phyloP scores from a whole-genome alignment of 1,284 basidiomycete genomes.

The Ustilago xerochloae region DNA sequence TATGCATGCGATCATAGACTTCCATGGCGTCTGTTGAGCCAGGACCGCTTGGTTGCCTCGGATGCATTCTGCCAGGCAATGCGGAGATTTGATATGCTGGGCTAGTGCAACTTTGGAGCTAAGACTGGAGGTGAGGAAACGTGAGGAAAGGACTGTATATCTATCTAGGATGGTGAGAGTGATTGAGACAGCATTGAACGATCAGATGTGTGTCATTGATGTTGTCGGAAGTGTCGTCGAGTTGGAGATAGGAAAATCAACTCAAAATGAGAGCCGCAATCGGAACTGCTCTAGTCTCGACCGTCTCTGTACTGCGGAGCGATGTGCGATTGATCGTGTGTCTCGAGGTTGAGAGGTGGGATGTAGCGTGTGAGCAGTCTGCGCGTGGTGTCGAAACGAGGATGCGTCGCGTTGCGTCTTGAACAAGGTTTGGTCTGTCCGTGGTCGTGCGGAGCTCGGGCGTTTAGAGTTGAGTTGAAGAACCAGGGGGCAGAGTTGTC shows the following conservation, averaged over 20 bases:
- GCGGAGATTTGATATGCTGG: too few relatives aligned
- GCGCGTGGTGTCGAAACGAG: background rate
- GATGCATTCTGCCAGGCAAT: conserved; percentile 30
- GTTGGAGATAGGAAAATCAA: too few relatives aligned
- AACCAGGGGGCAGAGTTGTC: too few relatives aligned
- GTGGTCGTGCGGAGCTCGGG: background rate
- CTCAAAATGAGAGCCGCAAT: too few relatives aligned
- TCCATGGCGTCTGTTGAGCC: conserved; percentile 59
- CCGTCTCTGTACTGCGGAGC: background rate
- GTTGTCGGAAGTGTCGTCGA: too few relatives aligned
- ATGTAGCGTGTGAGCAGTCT: background rate
- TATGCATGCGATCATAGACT: conserved; percentile 49
- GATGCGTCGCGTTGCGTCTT: background rate
- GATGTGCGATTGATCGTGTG: background rate
- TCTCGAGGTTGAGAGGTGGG: too few relatives aligned
- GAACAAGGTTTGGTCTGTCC: background rate
- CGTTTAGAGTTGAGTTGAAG: background rate
- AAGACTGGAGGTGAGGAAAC: background rate
- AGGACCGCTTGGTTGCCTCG: conserved; percentile 47
- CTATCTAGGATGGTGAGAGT: conserved; percentile 1
- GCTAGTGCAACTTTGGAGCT: background rate
- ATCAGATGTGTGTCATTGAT: background rate
- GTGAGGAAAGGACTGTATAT: background rate
- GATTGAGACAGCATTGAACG: conserved; percentile 23
- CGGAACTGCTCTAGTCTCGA: too few relatives aligned